phyloP scores from a whole-genome alignment of 2,329 filamentous ascomycete genomes.

The Botryotinia convoluta region DNA sequence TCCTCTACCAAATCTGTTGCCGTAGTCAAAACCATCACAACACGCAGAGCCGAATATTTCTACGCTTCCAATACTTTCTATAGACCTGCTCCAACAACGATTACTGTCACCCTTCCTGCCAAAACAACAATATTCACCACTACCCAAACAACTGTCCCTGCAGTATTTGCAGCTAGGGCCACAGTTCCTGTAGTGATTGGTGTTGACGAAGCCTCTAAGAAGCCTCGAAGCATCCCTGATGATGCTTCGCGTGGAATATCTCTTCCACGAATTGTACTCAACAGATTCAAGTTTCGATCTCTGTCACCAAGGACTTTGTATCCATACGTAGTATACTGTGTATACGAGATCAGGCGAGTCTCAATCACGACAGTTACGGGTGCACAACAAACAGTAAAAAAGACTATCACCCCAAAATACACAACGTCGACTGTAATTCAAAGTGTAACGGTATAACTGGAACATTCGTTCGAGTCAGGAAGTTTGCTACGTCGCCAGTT shows the following conservation, averaged over 20 bases:
- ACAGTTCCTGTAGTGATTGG: not conserved
- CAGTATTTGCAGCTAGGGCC: not conserved
- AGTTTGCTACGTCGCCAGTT: not conserved
- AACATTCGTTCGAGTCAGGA: not conserved
- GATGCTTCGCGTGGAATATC: not conserved
- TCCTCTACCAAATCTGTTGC: not conserved
- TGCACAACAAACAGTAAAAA: not conserved
- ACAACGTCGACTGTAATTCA: not conserved
- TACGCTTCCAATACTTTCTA: not conserved
- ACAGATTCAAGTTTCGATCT: not conserved
- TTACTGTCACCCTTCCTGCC: not conserved
- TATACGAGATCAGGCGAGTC: not conserved
- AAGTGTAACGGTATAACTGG: not conserved
- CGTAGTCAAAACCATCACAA: not conserved
- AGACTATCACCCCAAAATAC: not conserved
- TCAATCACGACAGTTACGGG: not conserved
- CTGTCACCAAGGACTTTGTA: not conserved
- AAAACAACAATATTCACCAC: not conserved
- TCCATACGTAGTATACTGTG: not conserved
- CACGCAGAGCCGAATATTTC: not conserved
- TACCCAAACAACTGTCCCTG: fast-evolving
- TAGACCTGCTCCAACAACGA: not conserved
- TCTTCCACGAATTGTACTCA: not conserved
- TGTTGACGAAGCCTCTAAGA: not conserved
- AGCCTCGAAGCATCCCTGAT: not conserved